Evolutionary conservation across 2,329 filamentous ascomycete genomes (phyloP).

Genomic region (Lomentospora prolificans): DNA sequence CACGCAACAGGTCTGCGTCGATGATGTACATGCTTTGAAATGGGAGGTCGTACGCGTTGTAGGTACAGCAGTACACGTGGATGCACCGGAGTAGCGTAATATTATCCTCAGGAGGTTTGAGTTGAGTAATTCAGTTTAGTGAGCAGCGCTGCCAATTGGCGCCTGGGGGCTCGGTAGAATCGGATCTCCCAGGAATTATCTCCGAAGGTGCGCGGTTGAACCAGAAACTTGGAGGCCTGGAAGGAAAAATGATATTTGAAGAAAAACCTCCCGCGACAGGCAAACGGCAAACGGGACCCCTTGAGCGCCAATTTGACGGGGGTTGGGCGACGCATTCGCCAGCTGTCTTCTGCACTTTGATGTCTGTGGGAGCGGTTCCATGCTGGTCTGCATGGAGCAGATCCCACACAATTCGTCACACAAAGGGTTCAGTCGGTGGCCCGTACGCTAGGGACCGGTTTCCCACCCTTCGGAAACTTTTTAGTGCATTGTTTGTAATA

Average conservation of each 20-base stretch:
- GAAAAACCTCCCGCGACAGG: too few species aligned
- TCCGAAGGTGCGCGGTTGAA: background rate
- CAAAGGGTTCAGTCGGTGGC: background rate
- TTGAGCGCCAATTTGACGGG: too few species aligned
- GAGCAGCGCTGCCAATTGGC: background rate
- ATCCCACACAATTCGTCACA: slow-evolving; percentile 2
- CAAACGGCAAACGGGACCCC: too few species aligned
- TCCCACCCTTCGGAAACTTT: background rate
- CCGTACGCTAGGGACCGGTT: background rate
- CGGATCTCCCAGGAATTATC: background rate
- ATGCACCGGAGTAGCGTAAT: background rate
- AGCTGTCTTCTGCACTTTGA: background rate
- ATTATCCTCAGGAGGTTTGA: too few species aligned
- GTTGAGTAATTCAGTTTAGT: background rate
- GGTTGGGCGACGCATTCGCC: too few species aligned
- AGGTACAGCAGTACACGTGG: background rate
- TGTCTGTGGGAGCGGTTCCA: background rate
- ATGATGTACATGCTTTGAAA: background rate
- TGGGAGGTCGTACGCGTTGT: background rate
- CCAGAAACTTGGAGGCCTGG: background rate
- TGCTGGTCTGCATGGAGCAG: background rate
- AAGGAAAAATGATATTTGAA: background rate
- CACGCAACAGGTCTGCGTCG: background rate
- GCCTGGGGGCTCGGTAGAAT: background rate
- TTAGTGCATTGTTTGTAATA: background rate